These are phyloP conservation scores for Avena insularis DNA, from an alignment of 176 grass and related monocot species.

Conservation along the genomic window DNA sequence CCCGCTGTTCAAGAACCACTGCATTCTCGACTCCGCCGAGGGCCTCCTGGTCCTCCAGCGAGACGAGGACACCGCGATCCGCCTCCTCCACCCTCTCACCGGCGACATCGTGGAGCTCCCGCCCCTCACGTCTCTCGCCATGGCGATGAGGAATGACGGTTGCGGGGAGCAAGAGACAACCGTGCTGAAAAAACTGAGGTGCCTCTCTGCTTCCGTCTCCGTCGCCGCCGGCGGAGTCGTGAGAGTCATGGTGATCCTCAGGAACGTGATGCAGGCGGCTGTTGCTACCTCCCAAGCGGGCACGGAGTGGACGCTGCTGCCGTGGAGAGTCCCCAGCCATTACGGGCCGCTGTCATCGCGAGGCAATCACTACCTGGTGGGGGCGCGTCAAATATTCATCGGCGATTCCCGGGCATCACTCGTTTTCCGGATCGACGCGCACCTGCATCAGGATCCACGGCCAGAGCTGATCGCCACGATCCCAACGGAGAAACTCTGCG, in stretches of 20 bases:
- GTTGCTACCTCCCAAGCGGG: neutral
- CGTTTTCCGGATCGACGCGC: neutral
- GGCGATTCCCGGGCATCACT: neutral
- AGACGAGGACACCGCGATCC: slow-evolving; percentile 10
- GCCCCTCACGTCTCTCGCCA: neutral
- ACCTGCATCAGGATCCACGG: neutral
- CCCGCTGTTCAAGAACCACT: neutral
- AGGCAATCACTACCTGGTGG: slow-evolving; percentile 7
- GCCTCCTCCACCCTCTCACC: slow-evolving; percentile 17
- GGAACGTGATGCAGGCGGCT: neutral
- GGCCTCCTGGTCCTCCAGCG: slow-evolving; percentile 21
- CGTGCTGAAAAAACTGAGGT: neutral
- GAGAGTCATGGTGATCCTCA: slow-evolving; percentile 5
- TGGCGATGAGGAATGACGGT: neutral
- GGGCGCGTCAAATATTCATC: neutral
- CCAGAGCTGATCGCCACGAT: slow-evolving; percentile 2
- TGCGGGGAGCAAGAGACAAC: neutral
- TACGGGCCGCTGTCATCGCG: neutral
- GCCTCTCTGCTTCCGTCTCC: neutral
- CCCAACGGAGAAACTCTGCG: neutral
- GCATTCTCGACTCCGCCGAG: neutral
- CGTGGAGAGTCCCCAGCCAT: neutral
- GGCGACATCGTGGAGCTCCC: slow-evolving; percentile 24
- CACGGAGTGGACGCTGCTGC: neutral
- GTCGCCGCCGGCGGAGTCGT: neutral